Conservation (phyloP, 768 basidiomycete genomes). For the Leccinum variicolor region DNA sequence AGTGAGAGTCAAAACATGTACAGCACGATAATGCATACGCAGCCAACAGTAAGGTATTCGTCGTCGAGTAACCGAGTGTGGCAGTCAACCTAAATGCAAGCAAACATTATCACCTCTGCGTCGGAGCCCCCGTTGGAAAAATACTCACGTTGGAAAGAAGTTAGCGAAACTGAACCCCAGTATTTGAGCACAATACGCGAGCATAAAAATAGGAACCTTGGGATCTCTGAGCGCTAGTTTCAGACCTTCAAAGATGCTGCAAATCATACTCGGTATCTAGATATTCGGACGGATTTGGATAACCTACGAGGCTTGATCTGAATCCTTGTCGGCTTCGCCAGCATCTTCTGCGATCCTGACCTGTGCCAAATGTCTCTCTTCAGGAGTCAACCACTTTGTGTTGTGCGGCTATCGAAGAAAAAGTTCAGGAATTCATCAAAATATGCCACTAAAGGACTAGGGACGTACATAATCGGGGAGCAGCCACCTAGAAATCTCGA, state of each 20-base stretch:
- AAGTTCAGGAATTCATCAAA: neutral
- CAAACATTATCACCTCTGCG: neutral
- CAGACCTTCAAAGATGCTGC: constrained; percentile 28
- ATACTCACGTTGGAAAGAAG: constrained; percentile 51
- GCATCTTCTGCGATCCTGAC: constrained; percentile 65
- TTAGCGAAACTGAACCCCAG: constrained; percentile 59
- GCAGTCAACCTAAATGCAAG: constrained; percentile 42
- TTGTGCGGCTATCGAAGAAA: constrained; percentile 47
- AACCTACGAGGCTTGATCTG: constrained; percentile 52
- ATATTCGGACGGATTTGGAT: neutral
- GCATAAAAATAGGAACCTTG: constrained; percentile 49
- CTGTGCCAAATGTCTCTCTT: constrained; percentile 57
- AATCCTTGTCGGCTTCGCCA: constrained; percentile 63
- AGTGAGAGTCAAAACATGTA: neutral
- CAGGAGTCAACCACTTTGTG: constrained; percentile 52
- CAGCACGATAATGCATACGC: constrained; percentile 39
- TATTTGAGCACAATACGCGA: constrained; percentile 52
- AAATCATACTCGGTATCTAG: neutral
- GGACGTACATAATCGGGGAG: constrained; percentile 57
- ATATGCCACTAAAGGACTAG: neutral
- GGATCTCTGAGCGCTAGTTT: constrained; percentile 55
- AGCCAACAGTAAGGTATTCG: constrained; percentile 54
- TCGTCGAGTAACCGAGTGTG: constrained; percentile 63
- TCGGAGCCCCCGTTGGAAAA: neutral
- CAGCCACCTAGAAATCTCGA: constrained; percentile 40